Conservation (phyloP, 768 basidiomycete species). For the Suillus clintonianus region DNA sequence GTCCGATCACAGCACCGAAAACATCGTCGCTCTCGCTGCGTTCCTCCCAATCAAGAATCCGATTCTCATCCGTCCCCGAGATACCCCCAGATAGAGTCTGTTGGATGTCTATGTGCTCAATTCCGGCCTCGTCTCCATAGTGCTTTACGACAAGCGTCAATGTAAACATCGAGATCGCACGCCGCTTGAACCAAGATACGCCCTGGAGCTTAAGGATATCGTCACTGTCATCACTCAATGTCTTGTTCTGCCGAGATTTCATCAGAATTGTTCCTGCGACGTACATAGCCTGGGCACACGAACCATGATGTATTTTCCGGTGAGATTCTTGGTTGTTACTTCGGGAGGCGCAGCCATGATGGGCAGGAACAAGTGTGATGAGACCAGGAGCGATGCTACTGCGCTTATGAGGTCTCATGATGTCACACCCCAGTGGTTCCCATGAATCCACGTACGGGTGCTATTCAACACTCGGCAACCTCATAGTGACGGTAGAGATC, state of each 20-base stretch:
- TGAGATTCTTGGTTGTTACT: slow-evolving; percentile 59
- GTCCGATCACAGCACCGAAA: slow-evolving; percentile 61
- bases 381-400: not conserved
- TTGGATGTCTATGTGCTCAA: slow-evolving; percentile 70
- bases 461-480: too few relatives aligned
- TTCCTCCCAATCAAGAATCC: slow-evolving; percentile 58
- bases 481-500: too few relatives aligned
- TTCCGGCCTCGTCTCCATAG: slow-evolving; percentile 55
- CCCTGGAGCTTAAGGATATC: slow-evolving; percentile 71
- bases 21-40: slow-evolving; percentile 55
- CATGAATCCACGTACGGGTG: too few relatives aligned
- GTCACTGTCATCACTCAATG: slow-evolving; percentile 61
- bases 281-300: slow-evolving; percentile 2
- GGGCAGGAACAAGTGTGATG: not conserved
- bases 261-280: not conserved
- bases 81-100: slow-evolving; percentile 68
- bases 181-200: slow-evolving; percentile 70
- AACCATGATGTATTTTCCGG: slow-evolving; percentile 67
- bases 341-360: slow-evolving; percentile 67
- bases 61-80: slow-evolving; percentile 54
- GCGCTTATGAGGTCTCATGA: not conserved
- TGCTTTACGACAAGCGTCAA: slow-evolving; percentile 67
- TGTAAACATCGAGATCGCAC: slow-evolving; percentile 55
- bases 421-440: not conserved
- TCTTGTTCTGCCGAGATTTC: slow-evolving; percentile 73